phyloP scores from a whole-genome alignment of 75 land plant species.

The Pinus tabuliformis region DNA sequence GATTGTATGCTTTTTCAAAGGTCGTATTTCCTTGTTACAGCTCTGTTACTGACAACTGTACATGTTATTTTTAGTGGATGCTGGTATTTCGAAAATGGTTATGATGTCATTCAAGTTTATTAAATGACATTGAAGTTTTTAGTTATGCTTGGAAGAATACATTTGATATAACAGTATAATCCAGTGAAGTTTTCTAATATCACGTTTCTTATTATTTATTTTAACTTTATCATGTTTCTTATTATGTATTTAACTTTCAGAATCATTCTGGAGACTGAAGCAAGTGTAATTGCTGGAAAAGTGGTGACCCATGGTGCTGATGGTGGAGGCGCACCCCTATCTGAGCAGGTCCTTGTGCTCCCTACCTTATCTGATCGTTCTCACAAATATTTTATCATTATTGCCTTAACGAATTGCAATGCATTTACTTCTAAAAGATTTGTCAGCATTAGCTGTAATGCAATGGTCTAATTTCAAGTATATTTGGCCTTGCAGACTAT shows the following conservation, averaged over 20 bases:
- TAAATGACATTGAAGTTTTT: no score
- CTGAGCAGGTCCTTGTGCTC: conserved; percentile 72
- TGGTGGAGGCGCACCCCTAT: conserved; percentile 59
- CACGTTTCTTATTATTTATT: not conserved
- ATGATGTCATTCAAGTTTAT: no score
- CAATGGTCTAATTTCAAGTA: not conserved
- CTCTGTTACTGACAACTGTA: no score
- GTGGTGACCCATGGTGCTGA: conserved; percentile 72
- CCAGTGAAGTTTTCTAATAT: not conserved
- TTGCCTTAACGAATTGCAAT: no score
- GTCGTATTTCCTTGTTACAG: no score
- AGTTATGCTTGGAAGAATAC: no score
- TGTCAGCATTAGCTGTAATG: not conserved
- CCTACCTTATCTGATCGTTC: not conserved
- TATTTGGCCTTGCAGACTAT: conserved; percentile 59
- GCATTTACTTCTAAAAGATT: no score
- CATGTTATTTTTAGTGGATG: no score
- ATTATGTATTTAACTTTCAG: not conserved
- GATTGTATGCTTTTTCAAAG: no score
- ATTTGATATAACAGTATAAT: no score
- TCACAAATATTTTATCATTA: no score
- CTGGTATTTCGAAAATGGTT: no score
- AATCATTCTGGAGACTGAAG: conserved; percentile 86
- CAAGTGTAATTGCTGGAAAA: conserved; percentile 68
- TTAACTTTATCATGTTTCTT: not conserved